Evolutionary conservation across 2,329 filamentous ascomycete genomes (phyloP).

Genomic region (Pochonia chlamydosporia): DNA sequence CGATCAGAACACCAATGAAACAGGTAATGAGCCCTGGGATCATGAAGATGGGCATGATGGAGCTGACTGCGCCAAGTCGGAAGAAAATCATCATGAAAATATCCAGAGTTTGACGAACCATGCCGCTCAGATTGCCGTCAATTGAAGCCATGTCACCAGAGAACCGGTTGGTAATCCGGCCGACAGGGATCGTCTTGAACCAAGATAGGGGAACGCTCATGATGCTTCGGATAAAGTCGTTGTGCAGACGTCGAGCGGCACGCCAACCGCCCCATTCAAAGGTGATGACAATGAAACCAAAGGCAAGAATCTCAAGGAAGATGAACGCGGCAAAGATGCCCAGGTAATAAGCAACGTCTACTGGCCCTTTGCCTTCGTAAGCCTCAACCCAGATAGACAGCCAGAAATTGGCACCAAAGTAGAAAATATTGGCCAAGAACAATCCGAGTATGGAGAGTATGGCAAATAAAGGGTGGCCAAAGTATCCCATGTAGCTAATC

Average conservation of each 20-base stretch:
- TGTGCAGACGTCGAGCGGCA: slow-evolving; percentile 48
- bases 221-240: slow-evolving; percentile 44
- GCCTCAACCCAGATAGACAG: slow-evolving; percentile 50
- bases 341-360: slow-evolving; percentile 45
- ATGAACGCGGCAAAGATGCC: slow-evolving; percentile 44
- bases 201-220: slow-evolving; percentile 50
- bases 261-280: slow-evolving; percentile 52
- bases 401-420: slow-evolving; percentile 40
- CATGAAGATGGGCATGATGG: slow-evolving; percentile 47
- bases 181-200: slow-evolving; percentile 49
- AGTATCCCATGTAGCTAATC: slow-evolving; percentile 46
- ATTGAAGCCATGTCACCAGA: slow-evolving; percentile 52
- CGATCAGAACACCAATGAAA: slow-evolving; percentile 37
- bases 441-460: slow-evolving; percentile 31
- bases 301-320: slow-evolving; percentile 35
- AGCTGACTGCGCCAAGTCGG: slow-evolving; percentile 40
- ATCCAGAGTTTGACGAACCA: slow-evolving; percentile 39
- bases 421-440: slow-evolving; percentile 34
- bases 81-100: slow-evolving; percentile 36
- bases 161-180: slow-evolving; percentile 50
- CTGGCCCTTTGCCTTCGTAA: slow-evolving; percentile 35
- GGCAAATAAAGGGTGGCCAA: slow-evolving; percentile 39
- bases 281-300: slow-evolving; percentile 35
- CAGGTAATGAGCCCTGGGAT: slow-evolving; percentile 40
- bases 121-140: slow-evolving; percentile 40